Conservation (phyloP, 768 basidiomycete species). For the Albatrellus ellisii region DNA sequence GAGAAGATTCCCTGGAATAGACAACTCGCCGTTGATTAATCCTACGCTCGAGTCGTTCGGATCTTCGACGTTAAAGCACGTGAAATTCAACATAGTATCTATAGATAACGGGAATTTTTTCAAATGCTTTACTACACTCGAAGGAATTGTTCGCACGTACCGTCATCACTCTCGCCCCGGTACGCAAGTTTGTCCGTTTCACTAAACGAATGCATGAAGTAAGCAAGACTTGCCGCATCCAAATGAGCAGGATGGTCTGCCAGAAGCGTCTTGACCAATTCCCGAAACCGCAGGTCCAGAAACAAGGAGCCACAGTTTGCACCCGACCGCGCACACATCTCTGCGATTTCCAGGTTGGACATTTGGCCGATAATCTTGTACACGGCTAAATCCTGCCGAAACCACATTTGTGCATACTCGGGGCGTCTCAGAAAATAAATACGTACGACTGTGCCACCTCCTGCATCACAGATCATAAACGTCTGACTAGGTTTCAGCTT, state of each 20-base stretch:
- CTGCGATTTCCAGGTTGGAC: constrained; percentile 78
- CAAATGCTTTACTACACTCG: neutral
- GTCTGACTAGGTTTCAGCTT: constrained; percentile 69
- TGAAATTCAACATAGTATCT: constrained; percentile 83
- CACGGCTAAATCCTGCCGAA: constrained; percentile 28
- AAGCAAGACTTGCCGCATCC: constrained; percentile 68
- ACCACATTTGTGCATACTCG: constrained; percentile 6
- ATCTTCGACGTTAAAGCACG: constrained; percentile 81
- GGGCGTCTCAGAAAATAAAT: neutral
- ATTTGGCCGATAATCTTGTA: constrained; percentile 68
- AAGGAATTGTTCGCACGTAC: constrained; percentile 25
- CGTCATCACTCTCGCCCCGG: constrained; percentile 60
- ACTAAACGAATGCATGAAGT: constrained; percentile 83
- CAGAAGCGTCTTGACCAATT: constrained; percentile 65
- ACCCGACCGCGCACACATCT: constrained; percentile 79
- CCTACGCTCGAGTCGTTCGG: constrained; percentile 72
- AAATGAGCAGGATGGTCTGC: constrained; percentile 79
- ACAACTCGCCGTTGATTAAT: constrained; percentile 70
- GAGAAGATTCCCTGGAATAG: constrained; percentile 68
- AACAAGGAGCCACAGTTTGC: constrained; percentile 83
- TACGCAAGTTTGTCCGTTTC: constrained; percentile 82
- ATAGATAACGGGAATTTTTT: neutral
- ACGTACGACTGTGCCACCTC: constrained; percentile 14
- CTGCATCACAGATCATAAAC: constrained; percentile 88
- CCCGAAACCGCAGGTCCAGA: constrained; percentile 76